These are phyloP conservation scores for Chalaropsis thielavioides DNA, from an alignment of 2,329 filamentous ascomycete species.

Conservation along the genomic window DNA sequence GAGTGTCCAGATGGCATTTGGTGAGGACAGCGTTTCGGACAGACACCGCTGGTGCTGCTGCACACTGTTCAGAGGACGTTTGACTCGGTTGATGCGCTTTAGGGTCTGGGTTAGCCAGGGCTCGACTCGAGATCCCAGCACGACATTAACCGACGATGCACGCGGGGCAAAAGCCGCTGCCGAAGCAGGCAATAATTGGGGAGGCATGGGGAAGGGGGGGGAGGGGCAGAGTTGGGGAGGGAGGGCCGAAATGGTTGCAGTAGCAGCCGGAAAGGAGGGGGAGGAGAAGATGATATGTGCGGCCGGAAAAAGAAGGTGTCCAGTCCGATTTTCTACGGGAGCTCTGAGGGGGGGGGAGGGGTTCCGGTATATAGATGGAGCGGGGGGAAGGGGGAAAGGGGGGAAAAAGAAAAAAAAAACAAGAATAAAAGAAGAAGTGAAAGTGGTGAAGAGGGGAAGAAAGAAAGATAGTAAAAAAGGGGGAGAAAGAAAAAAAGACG, in stretches of 20 bases:
- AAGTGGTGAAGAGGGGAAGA: slow-evolving; percentile 7
- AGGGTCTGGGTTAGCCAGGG: slow-evolving; percentile 93
- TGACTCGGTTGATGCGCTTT: slow-evolving; percentile 92
- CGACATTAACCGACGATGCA: slow-evolving; percentile 80
- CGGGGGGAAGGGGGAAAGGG: slow-evolving; percentile 22
- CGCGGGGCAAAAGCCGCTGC: slow-evolving; percentile 92
- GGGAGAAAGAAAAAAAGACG: slow-evolving; percentile 13
- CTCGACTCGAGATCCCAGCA: slow-evolving; percentile 81
- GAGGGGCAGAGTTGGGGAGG: slow-evolving; percentile 19
- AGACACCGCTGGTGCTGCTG: slow-evolving; percentile 91
- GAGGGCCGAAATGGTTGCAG: slow-evolving; percentile 14
- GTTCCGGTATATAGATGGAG: slow-evolving; percentile 1
- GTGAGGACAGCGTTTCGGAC: slow-evolving; percentile 79
- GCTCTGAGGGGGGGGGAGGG: slow-evolving; percentile 9
- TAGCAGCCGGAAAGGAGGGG: slow-evolving; percentile 11
- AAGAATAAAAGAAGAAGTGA: slow-evolving; percentile 23
- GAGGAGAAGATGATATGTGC: neutral
- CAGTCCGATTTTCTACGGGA: neutral
- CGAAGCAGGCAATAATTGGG: slow-evolving; percentile 84
- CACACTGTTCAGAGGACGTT: slow-evolving; percentile 93
- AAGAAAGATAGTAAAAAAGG: slow-evolving; percentile 7
- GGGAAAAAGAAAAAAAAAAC: slow-evolving; percentile 20
- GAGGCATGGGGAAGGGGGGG: slow-evolving; percentile 51
- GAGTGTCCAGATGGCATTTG: slow-evolving; percentile 87
- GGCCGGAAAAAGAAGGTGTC: slow-evolving; percentile 9